phyloP scores from a whole-genome alignment of 495 filamentous ascomycete species.

The Penicillium odoratum region DNA sequence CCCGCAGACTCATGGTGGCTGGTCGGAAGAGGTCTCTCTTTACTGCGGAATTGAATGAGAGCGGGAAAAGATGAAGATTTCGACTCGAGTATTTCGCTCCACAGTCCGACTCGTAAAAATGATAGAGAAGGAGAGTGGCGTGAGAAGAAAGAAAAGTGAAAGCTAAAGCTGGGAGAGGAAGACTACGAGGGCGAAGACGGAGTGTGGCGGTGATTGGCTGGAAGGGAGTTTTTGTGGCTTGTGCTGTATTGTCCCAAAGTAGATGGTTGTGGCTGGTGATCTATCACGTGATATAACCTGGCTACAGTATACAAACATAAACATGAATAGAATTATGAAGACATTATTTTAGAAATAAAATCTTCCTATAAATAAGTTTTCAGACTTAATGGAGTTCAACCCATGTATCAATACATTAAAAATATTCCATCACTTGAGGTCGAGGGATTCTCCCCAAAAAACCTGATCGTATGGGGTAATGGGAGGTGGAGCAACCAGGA shows the following conservation, averaged over 20 bases:
- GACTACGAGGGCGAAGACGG: slow-evolving; percentile 24
- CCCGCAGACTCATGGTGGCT: slow-evolving; percentile 68
- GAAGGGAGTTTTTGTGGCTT: slow-evolving; percentile 16
- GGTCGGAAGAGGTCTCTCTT: slow-evolving; percentile 25
- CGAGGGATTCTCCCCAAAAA: neutral
- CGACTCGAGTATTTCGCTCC: neutral
- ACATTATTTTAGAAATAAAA: neutral
- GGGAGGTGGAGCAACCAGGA: slow-evolving; percentile 25
- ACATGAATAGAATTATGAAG: neutral
- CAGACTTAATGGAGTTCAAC: neutral
- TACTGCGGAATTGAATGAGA: slow-evolving; percentile 13
- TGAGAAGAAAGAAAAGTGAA: slow-evolving; percentile 9
- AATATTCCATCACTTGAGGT: neutral
- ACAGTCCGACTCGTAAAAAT: slow-evolving; percentile 1
- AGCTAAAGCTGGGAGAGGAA: slow-evolving; percentile 13
- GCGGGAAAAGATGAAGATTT: neutral
- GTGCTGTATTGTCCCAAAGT: neutral
- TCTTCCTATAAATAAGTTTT: neutral
- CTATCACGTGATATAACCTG: neutral
- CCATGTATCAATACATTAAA: neutral
- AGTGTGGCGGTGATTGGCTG: slow-evolving; percentile 26
- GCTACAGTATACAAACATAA: neutral
- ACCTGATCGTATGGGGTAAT: slow-evolving; percentile 17
- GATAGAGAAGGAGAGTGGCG: slow-evolving; percentile 7
- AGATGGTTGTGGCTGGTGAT: neutral